Conservation (phyloP, 164 flowering plant genomes). For the Macadamia tetraphylla region DNA sequence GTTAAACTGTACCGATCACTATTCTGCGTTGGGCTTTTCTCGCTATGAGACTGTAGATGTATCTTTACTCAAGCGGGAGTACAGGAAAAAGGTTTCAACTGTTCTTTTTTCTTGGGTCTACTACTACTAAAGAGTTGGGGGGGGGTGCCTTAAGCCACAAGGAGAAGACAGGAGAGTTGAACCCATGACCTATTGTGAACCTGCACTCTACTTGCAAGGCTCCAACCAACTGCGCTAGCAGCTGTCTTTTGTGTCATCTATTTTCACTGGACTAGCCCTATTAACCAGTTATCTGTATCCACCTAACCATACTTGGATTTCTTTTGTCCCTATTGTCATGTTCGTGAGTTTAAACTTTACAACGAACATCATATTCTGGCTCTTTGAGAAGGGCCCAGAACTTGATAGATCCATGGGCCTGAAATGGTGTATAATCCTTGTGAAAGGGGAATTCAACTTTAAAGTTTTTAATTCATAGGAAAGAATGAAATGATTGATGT, state of each 20-base stretch:
- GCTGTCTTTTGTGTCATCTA: too few relatives aligned
- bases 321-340: not conserved
- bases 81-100: conserved; percentile 67
- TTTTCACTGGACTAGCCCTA: not conserved
- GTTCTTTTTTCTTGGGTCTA: too few relatives aligned
- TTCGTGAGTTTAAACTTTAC: not conserved
- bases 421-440: not conserved
- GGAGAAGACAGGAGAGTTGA: too few relatives aligned
- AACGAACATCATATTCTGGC: not conserved
- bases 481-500: not conserved
- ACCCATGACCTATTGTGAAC: too few relatives aligned
- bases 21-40: conserved; percentile 74
- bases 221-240: too few relatives aligned
- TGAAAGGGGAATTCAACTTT: not conserved
- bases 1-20: conserved; percentile 81
- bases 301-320: not conserved
- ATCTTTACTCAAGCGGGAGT: conserved; percentile 75
- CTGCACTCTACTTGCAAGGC: too few relatives aligned
- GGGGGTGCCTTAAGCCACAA: too few relatives aligned
- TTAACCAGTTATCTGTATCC: too few relatives aligned
- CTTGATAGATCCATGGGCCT: not conserved
- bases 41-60: conserved; percentile 67
- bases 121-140: too few relatives aligned
- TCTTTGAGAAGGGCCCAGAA: not conserved
- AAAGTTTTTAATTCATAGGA: not conserved